These are phyloP conservation scores for Monosporascus sp. DNA, from an alignment of 2,329 filamentous ascomycete genomes.

Conservation along the genomic window DNA sequence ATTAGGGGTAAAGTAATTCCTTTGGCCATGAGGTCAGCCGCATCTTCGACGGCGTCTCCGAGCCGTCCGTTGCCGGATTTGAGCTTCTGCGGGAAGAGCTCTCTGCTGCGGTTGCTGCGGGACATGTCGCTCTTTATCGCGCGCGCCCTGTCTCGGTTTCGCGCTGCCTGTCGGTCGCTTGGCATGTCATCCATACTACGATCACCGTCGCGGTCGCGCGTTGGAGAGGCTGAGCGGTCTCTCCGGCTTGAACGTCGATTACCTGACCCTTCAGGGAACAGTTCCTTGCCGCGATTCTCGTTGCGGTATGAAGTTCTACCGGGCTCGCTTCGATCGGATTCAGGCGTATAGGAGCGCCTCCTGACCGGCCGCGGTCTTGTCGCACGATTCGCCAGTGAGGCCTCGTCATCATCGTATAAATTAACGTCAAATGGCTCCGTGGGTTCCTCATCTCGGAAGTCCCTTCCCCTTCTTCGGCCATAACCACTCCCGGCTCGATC, in stretches of 20 bases:
- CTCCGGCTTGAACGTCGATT: constrained; percentile 27
- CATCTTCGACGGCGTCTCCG: constrained; percentile 49
- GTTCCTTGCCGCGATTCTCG: constrained; percentile 51
- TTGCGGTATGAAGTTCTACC: constrained; percentile 22
- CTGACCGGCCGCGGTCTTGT: constrained; percentile 13
- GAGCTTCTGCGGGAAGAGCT: constrained; percentile 51
- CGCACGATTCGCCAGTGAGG: constrained; percentile 29
- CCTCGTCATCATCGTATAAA: constrained; percentile 71
- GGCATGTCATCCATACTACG: constrained; percentile 28
- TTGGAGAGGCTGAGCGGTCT: constrained; percentile 49
- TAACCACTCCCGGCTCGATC: constrained; percentile 42
- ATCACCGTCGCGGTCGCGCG: constrained; percentile 37
- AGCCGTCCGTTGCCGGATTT: constrained; percentile 38
- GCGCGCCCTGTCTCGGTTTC: constrained; percentile 39
- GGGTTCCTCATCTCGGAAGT: constrained; percentile 41
- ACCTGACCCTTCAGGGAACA: constrained; percentile 47
- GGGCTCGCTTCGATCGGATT: constrained; percentile 14
- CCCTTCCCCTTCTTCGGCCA: constrained; percentile 25
- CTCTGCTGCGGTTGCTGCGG: constrained; percentile 41
- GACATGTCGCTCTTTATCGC: constrained; percentile 37
- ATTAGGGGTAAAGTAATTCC: constrained; percentile 43
- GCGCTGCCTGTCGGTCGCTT: constrained; percentile 25
- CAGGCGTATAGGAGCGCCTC: constrained; percentile 32
- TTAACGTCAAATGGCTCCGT: constrained; percentile 62
- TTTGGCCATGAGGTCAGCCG: constrained; percentile 43